These are phyloP conservation scores for Parastagonospora avenae DNA, from an alignment of 2,329 filamentous ascomycete species.

Conservation along the genomic window DNA sequence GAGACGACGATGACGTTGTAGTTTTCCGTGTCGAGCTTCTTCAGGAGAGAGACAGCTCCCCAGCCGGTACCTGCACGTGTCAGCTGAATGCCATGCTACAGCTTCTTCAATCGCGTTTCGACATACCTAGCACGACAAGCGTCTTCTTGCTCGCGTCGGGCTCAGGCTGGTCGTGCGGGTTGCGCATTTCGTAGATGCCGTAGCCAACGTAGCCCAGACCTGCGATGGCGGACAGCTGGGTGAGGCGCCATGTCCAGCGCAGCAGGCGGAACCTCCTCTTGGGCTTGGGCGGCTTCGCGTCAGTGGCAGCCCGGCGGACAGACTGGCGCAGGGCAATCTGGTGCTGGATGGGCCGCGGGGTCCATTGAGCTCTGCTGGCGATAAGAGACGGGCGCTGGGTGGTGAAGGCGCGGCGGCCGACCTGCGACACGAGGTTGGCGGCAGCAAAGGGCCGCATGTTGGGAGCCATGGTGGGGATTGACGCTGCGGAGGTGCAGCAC, in stretches of 20 bases:
- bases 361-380: conserved; percentile 42
- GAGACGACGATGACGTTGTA: conserved; percentile 99
- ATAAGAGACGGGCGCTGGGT: conserved; percentile 42
- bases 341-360: conserved; percentile 37
- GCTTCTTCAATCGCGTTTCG: too few species aligned
- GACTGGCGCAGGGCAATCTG: conserved; percentile 45
- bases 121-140: conserved; percentile 86
- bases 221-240: conserved; percentile 74
- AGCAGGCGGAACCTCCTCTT: conserved; percentile 69
- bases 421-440: conserved; percentile 36
- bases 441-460: conserved; percentile 44
- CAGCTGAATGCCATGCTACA: too few species aligned
- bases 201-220: conserved; percentile 75
- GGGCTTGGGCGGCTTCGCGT: conserved; percentile 39
- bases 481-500: conserved; percentile 12
- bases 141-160: conserved; percentile 95
- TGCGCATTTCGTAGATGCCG: conserved; percentile 79
- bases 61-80: conserved; percentile 79
- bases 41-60: conserved; percentile 93
- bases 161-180: conserved; percentile 78
- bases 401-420: conserved; percentile 42
- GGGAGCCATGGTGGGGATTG: conserved; percentile 38
- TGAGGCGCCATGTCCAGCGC: conserved; percentile 81
- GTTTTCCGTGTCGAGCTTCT: conserved; percentile 98
- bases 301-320: conserved; percentile 40